These are phyloP conservation scores for Thelonectria blattea DNA, from an alignment of 2,329 filamentous ascomycete species.

Conservation along the genomic window DNA sequence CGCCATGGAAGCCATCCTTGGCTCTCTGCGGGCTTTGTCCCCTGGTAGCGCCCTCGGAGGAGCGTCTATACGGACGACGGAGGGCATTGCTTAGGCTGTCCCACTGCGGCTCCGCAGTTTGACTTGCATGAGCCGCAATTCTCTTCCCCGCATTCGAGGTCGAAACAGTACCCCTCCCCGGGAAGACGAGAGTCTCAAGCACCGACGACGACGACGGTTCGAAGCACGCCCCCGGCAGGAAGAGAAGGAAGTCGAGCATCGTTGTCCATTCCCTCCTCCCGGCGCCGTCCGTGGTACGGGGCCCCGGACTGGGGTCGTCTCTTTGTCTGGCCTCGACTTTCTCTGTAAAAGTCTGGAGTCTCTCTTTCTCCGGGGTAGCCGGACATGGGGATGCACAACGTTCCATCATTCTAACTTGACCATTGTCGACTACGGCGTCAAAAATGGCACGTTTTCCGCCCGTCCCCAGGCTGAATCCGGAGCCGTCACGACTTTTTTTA, in stretches of 20 bases:
- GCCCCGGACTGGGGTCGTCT: slow-evolving; percentile 29
- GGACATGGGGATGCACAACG: slow-evolving; percentile 11
- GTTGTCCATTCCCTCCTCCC: slow-evolving; percentile 29
- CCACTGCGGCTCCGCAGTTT: slow-evolving; percentile 41
- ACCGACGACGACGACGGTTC: not conserved
- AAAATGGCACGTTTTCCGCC: slow-evolving; percentile 18
- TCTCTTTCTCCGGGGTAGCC: slow-evolving; percentile 23
- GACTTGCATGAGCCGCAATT: slow-evolving; percentile 42
- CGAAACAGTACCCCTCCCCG: slow-evolving; percentile 18
- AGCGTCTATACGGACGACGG: not conserved
- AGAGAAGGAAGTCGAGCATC: too few species aligned
- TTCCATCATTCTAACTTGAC: slow-evolving; percentile 13
- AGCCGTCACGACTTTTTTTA: slow-evolving; percentile 15
- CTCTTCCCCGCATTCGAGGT: slow-evolving; percentile 37
- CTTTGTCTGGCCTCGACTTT: slow-evolving; percentile 4
- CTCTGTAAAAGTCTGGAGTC: not conserved
- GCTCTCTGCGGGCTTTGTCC: slow-evolving; percentile 5
- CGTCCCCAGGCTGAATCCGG: slow-evolving; percentile 24
- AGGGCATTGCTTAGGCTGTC: slow-evolving; percentile 23
- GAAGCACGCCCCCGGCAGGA: slow-evolving; percentile 24
- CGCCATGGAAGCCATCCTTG: slow-evolving; percentile 19
- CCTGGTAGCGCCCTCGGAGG: slow-evolving; percentile 12
- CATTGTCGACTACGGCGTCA: slow-evolving; percentile 14
- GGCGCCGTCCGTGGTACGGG: slow-evolving; percentile 33
- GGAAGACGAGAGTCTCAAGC: too few species aligned